These are phyloP conservation scores for Hibiscus tridactylites DNA, from an alignment of 345 rosid genomes.

Conservation along the genomic window DNA sequence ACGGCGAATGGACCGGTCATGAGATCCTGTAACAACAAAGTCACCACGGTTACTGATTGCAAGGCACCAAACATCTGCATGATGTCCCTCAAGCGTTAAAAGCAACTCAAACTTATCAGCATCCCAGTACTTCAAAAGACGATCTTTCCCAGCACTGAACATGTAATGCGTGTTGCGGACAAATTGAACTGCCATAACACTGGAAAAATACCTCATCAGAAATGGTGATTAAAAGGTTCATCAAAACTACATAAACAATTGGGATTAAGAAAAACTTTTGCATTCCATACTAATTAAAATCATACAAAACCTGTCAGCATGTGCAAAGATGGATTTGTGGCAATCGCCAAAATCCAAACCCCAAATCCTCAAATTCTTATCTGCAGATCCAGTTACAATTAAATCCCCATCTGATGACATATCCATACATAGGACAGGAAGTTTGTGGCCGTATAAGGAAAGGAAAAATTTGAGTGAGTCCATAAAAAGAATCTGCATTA, in stretches of 20 bases:
- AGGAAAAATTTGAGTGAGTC: constrained; percentile 84
- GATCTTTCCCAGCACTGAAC: constrained; percentile 91
- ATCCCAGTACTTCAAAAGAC: constrained; percentile 94
- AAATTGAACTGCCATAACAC: constrained; percentile 93
- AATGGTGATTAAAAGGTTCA: not conserved
- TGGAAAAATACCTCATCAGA: constrained; percentile 37
- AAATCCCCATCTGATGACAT: constrained; percentile 93
- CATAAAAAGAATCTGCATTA: constrained; percentile 74
- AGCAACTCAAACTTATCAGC: constrained; percentile 94
- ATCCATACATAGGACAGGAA: constrained; percentile 92
- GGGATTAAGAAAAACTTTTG: not conserved
- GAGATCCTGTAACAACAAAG: constrained; percentile 94
- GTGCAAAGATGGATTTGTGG: constrained; percentile 95
- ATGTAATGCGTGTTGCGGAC: constrained; percentile 81
- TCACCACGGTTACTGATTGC: constrained; percentile 81
- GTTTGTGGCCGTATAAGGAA: constrained; percentile 84
- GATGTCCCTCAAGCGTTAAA: constrained; percentile 90
- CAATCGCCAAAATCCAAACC: constrained; percentile 98
- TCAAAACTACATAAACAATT: not conserved
- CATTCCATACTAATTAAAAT: constrained; percentile 7
- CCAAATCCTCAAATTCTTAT: constrained; percentile 94
- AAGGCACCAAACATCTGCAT: constrained; percentile 90
- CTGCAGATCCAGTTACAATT: constrained; percentile 92
- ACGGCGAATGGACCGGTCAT: constrained; percentile 91
- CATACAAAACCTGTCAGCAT: constrained; percentile 58